These are phyloP conservation scores for Fusarium nodosum DNA, from an alignment of 2,329 filamentous ascomycete species.

Conservation along the genomic window DNA sequence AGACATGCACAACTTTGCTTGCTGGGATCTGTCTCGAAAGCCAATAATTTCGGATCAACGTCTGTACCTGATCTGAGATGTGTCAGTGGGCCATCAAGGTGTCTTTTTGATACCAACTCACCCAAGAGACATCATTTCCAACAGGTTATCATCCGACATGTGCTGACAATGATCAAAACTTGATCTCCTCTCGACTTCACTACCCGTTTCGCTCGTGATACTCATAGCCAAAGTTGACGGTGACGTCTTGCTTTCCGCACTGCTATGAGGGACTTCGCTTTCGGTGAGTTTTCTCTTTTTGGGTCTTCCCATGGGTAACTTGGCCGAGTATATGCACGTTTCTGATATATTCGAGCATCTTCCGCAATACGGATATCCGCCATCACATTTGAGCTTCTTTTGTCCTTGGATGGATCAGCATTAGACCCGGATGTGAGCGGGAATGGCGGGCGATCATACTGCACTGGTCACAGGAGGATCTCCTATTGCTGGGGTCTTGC, in stretches of 20 bases:
- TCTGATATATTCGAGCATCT: slow-evolving; percentile 37
- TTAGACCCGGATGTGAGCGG: slow-evolving; percentile 17
- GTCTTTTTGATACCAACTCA: slow-evolving; percentile 4
- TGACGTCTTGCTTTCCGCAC: slow-evolving; percentile 18
- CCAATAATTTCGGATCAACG: slow-evolving; percentile 29
- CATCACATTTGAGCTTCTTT: slow-evolving; percentile 50
- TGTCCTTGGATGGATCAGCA: slow-evolving; percentile 41
- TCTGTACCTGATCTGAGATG: slow-evolving; percentile 37
- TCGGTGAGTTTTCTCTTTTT: slow-evolving; percentile 45
- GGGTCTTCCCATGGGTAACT: slow-evolving; percentile 46
- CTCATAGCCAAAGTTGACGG: slow-evolving; percentile 24
- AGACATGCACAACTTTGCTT: slow-evolving; percentile 45
- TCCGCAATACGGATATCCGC: slow-evolving; percentile 41
- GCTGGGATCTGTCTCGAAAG: slow-evolving; percentile 14
- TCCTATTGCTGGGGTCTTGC: slow-evolving; percentile 38
- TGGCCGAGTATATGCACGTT: slow-evolving; percentile 42
- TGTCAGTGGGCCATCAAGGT: slow-evolving; percentile 24
- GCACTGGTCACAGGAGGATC: slow-evolving; percentile 50
- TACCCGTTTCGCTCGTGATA: slow-evolving; percentile 17
- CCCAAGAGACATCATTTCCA: slow-evolving; percentile 34
- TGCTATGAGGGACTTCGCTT: slow-evolving; percentile 24
- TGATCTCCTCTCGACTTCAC: slow-evolving; percentile 19
- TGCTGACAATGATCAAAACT: slow-evolving; percentile 34
- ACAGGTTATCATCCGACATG: slow-evolving; percentile 16
- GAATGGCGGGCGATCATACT: slow-evolving; percentile 27